Evolutionary conservation across 2,329 filamentous ascomycete genomes (phyloP).

Genomic region (Clarireedia monteithiana): DNA sequence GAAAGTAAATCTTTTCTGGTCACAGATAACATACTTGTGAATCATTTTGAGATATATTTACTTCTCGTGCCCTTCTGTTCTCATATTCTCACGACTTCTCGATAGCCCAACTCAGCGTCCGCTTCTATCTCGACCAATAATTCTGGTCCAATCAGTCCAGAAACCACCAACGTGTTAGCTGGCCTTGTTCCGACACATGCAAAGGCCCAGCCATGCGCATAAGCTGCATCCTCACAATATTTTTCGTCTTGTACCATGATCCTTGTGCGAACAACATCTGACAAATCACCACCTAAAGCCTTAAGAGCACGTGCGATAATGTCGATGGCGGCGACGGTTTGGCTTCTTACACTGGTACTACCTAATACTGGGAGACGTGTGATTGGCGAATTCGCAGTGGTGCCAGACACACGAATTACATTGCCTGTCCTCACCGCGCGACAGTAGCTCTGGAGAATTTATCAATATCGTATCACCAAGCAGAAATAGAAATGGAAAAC

Average conservation of each 20-base stretch:
- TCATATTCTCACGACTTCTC: too few relatives aligned
- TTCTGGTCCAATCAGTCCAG: slow-evolving; percentile 13
- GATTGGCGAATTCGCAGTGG: slow-evolving; percentile 27
- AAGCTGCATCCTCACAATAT: slow-evolving; percentile 24
- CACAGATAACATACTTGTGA: too few relatives aligned
- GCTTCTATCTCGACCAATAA: slow-evolving; percentile 20
- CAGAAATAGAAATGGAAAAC: not conserved
- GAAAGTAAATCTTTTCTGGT: too few relatives aligned
- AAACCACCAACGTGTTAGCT: slow-evolving; percentile 14
- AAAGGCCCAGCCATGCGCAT: slow-evolving; percentile 27
- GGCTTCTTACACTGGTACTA: slow-evolving; percentile 22
- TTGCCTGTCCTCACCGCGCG: slow-evolving; percentile 26
- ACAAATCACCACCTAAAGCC: slow-evolving; percentile 22
- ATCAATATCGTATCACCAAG: not conserved
- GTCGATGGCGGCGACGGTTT: slow-evolving; percentile 26
- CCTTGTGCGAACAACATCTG: slow-evolving; percentile 26
- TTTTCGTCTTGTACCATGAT: slow-evolving; percentile 21
- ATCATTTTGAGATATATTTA: too few relatives aligned
- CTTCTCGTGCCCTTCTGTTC: too few relatives aligned
- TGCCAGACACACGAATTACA: slow-evolving; percentile 27
- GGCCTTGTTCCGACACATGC: slow-evolving; percentile 19
- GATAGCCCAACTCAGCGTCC: slow-evolving; percentile 10
- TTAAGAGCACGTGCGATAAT: slow-evolving; percentile 25
- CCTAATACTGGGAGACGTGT: not conserved
- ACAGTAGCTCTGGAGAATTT: slow-evolving; percentile 16